These are phyloP conservation scores for Lachnellula hyalina DNA, from an alignment of 2,329 filamentous ascomycete species.

Conservation along the genomic window DNA sequence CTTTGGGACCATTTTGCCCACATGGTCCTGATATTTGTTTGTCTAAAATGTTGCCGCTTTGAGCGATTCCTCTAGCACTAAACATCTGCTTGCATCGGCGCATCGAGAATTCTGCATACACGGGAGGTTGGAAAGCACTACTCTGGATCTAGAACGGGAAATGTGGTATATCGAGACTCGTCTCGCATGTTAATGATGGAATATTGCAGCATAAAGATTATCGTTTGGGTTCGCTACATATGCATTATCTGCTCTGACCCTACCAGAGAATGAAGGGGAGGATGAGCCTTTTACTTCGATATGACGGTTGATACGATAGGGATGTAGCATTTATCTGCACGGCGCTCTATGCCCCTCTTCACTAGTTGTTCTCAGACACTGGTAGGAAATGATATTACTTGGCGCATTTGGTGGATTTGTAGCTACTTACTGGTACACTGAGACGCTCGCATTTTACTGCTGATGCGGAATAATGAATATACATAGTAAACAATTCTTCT, in stretches of 20 bases:
- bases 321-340: conserved; percentile 2
- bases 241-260: conserved; percentile 14
- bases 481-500: conserved; percentile 1
- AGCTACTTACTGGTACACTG: conserved; percentile 2
- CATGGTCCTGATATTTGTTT: conserved; percentile 15
- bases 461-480: conserved; percentile 23
- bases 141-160: conserved; percentile 11
- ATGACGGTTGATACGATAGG: conserved; percentile 12
- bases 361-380: neutral
- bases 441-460: conserved; percentile 16
- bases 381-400: neutral
- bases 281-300: conserved; percentile 17
- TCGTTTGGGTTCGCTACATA: conserved; percentile 10
- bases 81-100: conserved; percentile 10
- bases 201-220: conserved; percentile 11
- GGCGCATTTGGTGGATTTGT: neutral
- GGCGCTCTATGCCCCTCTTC: neutral
- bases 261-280: conserved; percentile 1
- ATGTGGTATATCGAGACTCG: conserved; percentile 12
- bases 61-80: conserved; percentile 26
- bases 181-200: conserved; percentile 24
- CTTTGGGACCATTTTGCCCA: conserved; percentile 12
- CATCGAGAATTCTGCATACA: conserved; percentile 12
- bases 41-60: conserved; percentile 19
- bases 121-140: conserved; percentile 21